Base-by-base conservation (phyloP, 176 grass and related monocot genomes). In the Lolium rigidum region DNA sequence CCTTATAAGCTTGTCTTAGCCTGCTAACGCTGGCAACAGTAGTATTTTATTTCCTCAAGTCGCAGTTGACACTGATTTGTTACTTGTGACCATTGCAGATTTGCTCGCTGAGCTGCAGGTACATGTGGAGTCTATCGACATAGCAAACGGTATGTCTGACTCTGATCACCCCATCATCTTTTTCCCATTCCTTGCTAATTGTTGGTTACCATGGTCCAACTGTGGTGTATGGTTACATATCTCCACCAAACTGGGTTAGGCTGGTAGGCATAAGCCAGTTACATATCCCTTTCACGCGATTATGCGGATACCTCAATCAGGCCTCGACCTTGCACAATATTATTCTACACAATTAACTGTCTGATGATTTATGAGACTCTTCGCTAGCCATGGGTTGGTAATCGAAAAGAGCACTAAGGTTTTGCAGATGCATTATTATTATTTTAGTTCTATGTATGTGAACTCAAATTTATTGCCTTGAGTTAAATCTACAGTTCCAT, bases 61-160 rank as follows among this genome's bases (percentile, higher is more conserved):
- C 7, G 5, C 13, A 41, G 8, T 82, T 5, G 44, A 76, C 73
- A 44, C 44, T 90, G n/a, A 82, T 49, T 17, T 22, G 13, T 69
- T 55, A 64, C 35, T 78, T 84, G 80, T 81, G 16, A 65, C n/a
- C 52, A 4, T 86, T 80, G 71, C 92, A 97, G 94, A 80, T 83
- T 87, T 97, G 56, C 86, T 97, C 51, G 87, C 89, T 79, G 88
- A 97, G 44, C 84, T 97, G 86, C 95, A 97, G 48, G 84, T 92
- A 31, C 95, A 94, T 89, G 95, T 94, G 37, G 95, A 97, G 41
- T 94, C 95, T 68, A 97, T 97, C 49, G 95, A 97, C 83, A 92
- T 94, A 82, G 92, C 95, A 64, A 97, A 97, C 14, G 90, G 95
- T 97, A 90, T 74, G 80, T 44, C 14, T 54, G 9, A 16, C 26